Evolutionary conservation across 2,329 filamentous ascomycete genomes (phyloP).

Genomic region (Xylaria sp.): DNA sequence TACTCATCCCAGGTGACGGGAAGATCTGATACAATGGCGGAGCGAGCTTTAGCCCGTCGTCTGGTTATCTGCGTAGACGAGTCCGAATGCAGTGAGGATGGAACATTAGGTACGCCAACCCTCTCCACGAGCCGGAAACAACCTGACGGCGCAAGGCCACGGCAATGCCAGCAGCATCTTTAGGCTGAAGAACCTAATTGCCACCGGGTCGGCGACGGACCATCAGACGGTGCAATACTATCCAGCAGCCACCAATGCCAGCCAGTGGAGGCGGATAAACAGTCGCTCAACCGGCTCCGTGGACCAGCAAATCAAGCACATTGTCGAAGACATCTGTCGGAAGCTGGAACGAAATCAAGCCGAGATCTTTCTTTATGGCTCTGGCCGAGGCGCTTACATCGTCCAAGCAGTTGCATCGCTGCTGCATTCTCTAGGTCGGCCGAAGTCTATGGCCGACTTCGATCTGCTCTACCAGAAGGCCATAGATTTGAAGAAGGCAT

Average conservation of each 20-base stretch:
- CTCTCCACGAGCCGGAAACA: background rate
- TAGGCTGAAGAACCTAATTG: conserved; percentile 4
- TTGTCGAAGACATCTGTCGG: conserved; percentile 15
- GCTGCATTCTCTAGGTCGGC: conserved; percentile 8
- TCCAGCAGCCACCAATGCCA: conserved; percentile 5
- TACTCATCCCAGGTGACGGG: too few species aligned
- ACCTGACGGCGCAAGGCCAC: conserved; percentile 14
- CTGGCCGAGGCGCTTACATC: conserved; percentile 16
- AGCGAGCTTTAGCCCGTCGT: too few species aligned
- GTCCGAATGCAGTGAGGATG: conserved; percentile 17
- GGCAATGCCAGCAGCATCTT: conserved; percentile 20
- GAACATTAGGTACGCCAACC: conserved; percentile 12
- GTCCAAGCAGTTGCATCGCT: conserved; percentile 18
- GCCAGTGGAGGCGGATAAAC: background rate
- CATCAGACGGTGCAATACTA: conserved; percentile 13
- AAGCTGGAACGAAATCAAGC: too few species aligned
- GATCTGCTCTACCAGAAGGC: conserved; percentile 19
- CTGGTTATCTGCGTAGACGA: conserved; percentile 22
- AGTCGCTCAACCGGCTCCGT: conserved; percentile 5
- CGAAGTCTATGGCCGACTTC: conserved; percentile 15
- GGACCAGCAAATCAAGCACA: conserved; percentile 17
- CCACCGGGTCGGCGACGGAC: conserved; percentile 6
- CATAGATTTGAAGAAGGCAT: conserved; percentile 1
- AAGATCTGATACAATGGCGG: too few species aligned
- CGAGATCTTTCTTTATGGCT: conserved; percentile 19